phyloP scores from a whole-genome alignment of 441 rosid genomes.

The Syzygium malaccense region DNA sequence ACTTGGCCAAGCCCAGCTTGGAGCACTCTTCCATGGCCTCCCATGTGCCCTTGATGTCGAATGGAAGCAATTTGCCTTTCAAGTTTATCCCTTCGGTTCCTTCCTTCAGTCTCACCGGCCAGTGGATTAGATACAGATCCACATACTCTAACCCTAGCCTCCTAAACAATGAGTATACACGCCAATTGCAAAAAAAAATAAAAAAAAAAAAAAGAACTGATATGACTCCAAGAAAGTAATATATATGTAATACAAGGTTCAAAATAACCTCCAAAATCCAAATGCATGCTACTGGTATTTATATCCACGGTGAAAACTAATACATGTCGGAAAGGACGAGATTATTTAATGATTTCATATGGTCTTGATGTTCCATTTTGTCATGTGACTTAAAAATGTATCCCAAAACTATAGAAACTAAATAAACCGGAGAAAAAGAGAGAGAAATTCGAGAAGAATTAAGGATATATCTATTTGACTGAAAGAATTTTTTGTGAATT shows the following conservation, averaged over 20 bases:
- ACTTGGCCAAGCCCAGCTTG: conserved; percentile 21
- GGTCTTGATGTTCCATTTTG: too few species aligned
- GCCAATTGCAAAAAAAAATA: neutral
- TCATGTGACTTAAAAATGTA: too few species aligned
- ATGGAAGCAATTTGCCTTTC: neutral
- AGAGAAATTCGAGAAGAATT: neutral
- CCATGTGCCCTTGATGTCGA: conserved; percentile 22
- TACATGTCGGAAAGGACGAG: too few species aligned
- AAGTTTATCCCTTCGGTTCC: neutral
- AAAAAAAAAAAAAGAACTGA: neutral
- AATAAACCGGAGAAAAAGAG: neutral
- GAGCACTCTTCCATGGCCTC: conserved; percentile 28
- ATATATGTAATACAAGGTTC: neutral
- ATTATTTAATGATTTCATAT: too few species aligned
- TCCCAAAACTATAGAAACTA: neutral
- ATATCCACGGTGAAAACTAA: neutral
- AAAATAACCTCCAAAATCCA: neutral
- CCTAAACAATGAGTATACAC: neutral
- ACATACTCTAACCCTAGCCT: conserved; percentile 1
- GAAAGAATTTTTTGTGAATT: neutral
- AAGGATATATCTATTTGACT: neutral
- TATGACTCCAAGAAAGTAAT: too few species aligned
- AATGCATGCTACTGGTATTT: neutral
- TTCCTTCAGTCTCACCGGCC: conserved; percentile 8
- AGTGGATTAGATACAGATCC: conserved; percentile 2